Evolutionary conservation across 1,284 basidiomycete species (phyloP).

Genomic region (Trametes polyzona): DNA sequence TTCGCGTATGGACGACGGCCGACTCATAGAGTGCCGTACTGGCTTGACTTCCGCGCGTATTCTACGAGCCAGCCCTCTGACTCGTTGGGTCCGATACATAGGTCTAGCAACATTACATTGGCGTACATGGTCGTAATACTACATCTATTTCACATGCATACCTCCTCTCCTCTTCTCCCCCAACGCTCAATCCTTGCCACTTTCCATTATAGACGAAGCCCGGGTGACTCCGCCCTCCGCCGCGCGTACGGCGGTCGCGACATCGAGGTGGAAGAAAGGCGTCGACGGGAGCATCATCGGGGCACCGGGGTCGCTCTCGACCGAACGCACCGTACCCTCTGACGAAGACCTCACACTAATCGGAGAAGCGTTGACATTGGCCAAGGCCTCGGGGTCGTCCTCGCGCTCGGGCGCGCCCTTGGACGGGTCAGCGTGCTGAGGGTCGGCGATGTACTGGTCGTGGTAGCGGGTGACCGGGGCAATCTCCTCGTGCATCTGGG

Average conservation of each 20-base stretch:
- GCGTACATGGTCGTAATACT: constrained; percentile 18
- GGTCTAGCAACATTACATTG: constrained; percentile 13
- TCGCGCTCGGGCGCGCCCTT: constrained; percentile 5
- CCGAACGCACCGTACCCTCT: constrained; percentile 29
- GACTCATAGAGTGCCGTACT: constrained; percentile 36
- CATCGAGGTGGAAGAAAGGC: constrained; percentile 87
- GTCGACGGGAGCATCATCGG: constrained; percentile 55
- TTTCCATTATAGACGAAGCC: constrained; percentile 15
- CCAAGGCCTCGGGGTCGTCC: constrained; percentile 20
- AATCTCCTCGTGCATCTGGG: constrained; percentile 59
- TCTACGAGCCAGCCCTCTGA: not conserved
- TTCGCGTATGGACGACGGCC: constrained; percentile 64
- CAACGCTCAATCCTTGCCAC: constrained; percentile 3
- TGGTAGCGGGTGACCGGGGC: constrained; percentile 70
- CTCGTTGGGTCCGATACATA: not conserved
- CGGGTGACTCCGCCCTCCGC: constrained; percentile 51
- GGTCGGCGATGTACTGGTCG: constrained; percentile 41
- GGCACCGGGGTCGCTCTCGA: not conserved
- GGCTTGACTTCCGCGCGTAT: not conserved
- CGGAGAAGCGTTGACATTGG: not conserved
- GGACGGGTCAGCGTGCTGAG: constrained; percentile 24
- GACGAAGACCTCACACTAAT: constrained; percentile 26
- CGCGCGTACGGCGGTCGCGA: constrained; percentile 69
- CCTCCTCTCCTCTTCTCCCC: not conserved
- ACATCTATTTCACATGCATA: constrained; percentile 5